Conservation (phyloP, 2,329 filamentous ascomycete genomes). For the Emergomyces orientalis region DNA sequence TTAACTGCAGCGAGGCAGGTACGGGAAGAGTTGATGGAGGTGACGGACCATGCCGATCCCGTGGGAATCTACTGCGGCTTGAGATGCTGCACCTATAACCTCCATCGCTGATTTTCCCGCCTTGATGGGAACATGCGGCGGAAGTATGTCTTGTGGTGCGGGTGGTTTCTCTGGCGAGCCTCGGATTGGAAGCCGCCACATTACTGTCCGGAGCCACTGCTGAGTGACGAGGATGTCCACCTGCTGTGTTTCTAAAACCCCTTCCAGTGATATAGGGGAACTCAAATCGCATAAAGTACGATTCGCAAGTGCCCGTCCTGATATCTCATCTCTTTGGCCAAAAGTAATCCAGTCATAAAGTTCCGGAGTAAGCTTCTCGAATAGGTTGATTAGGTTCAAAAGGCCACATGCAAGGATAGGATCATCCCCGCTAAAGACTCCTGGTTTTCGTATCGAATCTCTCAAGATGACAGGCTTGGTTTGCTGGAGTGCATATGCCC, state of each 20-base stretch:
- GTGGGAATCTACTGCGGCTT: slow-evolving; percentile 64
- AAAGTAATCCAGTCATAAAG: slow-evolving; percentile 33
- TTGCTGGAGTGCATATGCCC: slow-evolving; percentile 63
- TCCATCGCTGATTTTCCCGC: slow-evolving; percentile 55
- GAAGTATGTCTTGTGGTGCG: slow-evolving; percentile 43
- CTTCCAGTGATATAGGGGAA: slow-evolving; percentile 47
- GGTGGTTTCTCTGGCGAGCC: slow-evolving; percentile 52
- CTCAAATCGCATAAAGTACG: slow-evolving; percentile 45
- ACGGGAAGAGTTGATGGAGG: not conserved
- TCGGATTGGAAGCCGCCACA: slow-evolving; percentile 64
- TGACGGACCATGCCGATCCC: slow-evolving; percentile 61
- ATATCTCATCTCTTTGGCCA: slow-evolving; percentile 25
- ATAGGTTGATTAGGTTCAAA: slow-evolving; percentile 32
- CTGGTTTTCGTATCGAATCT: slow-evolving; percentile 55
- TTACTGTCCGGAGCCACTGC: slow-evolving; percentile 61
- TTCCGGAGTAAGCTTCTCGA: slow-evolving; percentile 30
- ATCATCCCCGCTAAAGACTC: slow-evolving; percentile 51
- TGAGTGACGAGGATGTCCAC: slow-evolving; percentile 61
- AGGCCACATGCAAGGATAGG: slow-evolving; percentile 34
- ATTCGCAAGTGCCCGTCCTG: slow-evolving; percentile 24
- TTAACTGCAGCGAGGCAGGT: not conserved
- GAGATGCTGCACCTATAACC: slow-evolving; percentile 64
- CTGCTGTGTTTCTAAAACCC: slow-evolving; percentile 55
- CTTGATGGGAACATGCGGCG: slow-evolving; percentile 56
- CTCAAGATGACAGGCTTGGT: slow-evolving; percentile 61